Evolutionary conservation across 2,329 filamentous ascomycete species (phyloP).

Genomic region (Exophiala xenobiotica): DNA sequence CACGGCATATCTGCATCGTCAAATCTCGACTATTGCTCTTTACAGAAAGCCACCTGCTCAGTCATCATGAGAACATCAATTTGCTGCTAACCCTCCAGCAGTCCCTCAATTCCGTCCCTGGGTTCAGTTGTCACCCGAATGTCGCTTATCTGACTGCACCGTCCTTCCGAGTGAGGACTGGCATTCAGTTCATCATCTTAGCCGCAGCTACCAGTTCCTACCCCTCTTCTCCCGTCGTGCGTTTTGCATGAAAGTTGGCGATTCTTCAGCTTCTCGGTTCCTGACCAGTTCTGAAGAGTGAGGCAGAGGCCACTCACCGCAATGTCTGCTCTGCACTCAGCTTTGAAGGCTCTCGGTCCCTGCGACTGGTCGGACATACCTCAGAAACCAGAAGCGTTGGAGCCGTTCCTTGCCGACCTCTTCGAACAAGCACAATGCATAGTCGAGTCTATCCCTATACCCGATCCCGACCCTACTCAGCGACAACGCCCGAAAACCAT

Average conservation of each 20-base stretch:
- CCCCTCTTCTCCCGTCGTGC: no score
- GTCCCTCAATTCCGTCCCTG: background rate
- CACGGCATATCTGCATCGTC: no score
- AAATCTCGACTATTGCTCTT: conserved; percentile 1
- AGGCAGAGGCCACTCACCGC: background rate
- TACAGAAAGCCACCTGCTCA: conserved; percentile 14
- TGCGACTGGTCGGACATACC: conserved; percentile 54
- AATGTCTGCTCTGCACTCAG: conserved; percentile 61
- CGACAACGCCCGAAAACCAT: conserved; percentile 60
- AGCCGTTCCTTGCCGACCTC: conserved; percentile 56
- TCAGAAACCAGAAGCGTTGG: conserved; percentile 49
- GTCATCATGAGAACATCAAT: conserved; percentile 17
- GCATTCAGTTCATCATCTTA: conserved; percentile 5
- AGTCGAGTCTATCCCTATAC: conserved; percentile 70
- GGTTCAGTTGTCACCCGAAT: conserved; percentile 6
- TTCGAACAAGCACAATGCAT: conserved; percentile 69
- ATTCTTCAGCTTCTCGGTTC: background rate
- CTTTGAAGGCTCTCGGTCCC: conserved; percentile 58
- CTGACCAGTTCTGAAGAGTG: background rate
- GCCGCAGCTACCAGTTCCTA: background rate
- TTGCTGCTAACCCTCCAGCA: background rate
- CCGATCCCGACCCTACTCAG: conserved; percentile 45
- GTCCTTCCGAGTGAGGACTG: conserved; percentile 1
- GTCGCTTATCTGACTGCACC: background rate
- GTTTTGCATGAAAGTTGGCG: no score